phyloP scores from a whole-genome alignment of 345 rosid species.

The Excoecaria cochinchinensis region DNA sequence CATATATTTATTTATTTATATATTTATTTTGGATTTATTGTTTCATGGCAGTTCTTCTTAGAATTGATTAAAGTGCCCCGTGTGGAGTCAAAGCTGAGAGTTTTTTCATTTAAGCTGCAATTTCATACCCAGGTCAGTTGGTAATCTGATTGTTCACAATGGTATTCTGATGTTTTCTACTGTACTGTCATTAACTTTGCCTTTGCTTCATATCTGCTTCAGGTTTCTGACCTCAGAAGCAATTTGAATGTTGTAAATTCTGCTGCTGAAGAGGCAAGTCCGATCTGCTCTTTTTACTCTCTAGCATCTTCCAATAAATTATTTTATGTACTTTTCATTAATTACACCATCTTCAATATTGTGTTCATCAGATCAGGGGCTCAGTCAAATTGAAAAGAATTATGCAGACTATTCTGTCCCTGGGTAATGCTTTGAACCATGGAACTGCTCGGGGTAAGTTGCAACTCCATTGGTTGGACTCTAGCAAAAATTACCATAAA shows the following conservation, averaged over 20 bases:
- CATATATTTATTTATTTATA: not conserved
- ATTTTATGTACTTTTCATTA: constrained; percentile 18
- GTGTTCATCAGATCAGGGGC: constrained; percentile 54
- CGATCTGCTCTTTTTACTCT: constrained; percentile 9
- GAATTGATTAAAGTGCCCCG: constrained; percentile 84
- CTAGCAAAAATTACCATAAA: not conserved
- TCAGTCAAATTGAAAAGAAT: constrained; percentile 72
- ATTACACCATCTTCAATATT: constrained; percentile 17
- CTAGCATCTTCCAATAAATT: constrained; percentile 15
- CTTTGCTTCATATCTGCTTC: constrained; percentile 27
- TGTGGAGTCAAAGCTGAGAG: constrained; percentile 75
- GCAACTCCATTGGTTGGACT: constrained; percentile 4
- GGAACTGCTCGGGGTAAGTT: constrained; percentile 90
- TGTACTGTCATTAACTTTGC: constrained; percentile 4
- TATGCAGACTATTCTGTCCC: constrained; percentile 81
- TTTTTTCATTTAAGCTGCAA: constrained; percentile 71
- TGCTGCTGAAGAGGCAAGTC: constrained; percentile 72
- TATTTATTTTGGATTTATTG: not conserved
- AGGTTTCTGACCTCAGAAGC: constrained; percentile 75
- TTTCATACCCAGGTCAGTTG: constrained; percentile 65
- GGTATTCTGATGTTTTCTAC: constrained; percentile 17
- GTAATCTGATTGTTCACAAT: constrained; percentile 11
- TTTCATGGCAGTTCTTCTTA: constrained; percentile 62
- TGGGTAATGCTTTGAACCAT: constrained; percentile 88
- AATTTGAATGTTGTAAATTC: constrained; percentile 58